phyloP scores from a whole-genome alignment of 129 eudicot genomes.

The Saposhnikovia divaricata region DNA sequence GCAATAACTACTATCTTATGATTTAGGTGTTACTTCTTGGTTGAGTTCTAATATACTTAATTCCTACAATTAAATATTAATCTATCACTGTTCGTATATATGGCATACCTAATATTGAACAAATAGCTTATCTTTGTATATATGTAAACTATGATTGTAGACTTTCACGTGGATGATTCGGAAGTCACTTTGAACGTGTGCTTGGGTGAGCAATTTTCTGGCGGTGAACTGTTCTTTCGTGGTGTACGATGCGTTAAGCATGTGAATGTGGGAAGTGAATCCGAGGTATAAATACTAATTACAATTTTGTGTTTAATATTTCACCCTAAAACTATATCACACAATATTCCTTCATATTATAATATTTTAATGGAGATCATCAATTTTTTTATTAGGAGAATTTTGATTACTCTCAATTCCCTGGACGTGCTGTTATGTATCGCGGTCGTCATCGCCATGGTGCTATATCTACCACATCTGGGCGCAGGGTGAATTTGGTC shows the following conservation, averaged over 20 bases:
- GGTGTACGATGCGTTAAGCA: constrained; percentile 81
- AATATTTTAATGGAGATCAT: background rate
- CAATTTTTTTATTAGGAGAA: constrained; percentile 5
- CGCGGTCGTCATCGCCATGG: constrained; percentile 69
- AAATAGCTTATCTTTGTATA: background rate
- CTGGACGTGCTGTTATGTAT: constrained; percentile 51
- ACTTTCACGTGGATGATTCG: constrained; percentile 85
- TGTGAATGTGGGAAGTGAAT: constrained; percentile 59
- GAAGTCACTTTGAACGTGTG: constrained; percentile 79
- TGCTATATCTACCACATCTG: constrained; percentile 57
- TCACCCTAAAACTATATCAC: too few species aligned
- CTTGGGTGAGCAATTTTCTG: constrained; percentile 72
- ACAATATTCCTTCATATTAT: background rate
- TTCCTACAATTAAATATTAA: too few species aligned
- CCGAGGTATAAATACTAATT: constrained; percentile 44
- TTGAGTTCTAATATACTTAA: too few species aligned
- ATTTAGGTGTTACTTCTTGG: background rate
- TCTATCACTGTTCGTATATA: background rate
- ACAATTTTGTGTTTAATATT: background rate
- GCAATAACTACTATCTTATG: constrained; percentile 5
- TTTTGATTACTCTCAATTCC: constrained; percentile 9
- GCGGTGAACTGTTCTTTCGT: constrained; percentile 80
- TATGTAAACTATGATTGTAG: constrained; percentile 23
- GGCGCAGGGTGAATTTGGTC: constrained; percentile 38
- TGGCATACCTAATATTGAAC: background rate